A percentile compares a stretch with the other conserved stretches of the same genome.
phyloP scores from a whole-genome alignment of 2,329 filamentous ascomycete species.

The Stachybotrys elegans region DNA sequence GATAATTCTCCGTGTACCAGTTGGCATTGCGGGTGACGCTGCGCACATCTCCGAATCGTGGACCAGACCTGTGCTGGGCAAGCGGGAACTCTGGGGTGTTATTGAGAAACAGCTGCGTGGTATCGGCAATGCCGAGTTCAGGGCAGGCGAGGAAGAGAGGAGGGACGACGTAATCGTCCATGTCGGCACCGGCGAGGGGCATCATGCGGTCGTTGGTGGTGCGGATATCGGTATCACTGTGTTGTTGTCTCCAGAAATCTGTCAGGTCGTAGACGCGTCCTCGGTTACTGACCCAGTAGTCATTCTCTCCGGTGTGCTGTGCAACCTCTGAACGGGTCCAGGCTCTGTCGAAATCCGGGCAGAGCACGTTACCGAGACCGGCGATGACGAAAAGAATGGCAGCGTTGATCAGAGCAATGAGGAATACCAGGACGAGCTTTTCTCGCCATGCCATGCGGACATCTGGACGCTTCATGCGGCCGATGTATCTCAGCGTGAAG shows the following conservation, averaged over 20 bases:
- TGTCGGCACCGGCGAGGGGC: slow-evolving; percentile 68
- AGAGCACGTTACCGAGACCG: slow-evolving; percentile 76
- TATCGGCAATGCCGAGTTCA: slow-evolving; percentile 59
- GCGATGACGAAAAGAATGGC: slow-evolving; percentile 89
- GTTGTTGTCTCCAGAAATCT: slow-evolving; percentile 79
- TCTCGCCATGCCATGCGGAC: slow-evolving; percentile 97
- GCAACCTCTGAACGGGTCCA: slow-evolving; percentile 70
- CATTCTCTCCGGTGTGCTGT: slow-evolving; percentile 63
- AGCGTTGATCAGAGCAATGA: slow-evolving; percentile 80
- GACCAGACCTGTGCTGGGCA: slow-evolving; percentile 69
- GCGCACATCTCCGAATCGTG: slow-evolving; percentile 45
- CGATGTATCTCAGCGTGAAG: slow-evolving; percentile 69
- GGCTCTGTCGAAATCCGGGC: slow-evolving; percentile 86
- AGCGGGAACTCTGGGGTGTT: slow-evolving; percentile 49
- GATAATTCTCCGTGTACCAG: slow-evolving; percentile 75
- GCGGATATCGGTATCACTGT: slow-evolving; percentile 66
- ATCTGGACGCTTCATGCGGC: slow-evolving; percentile 95
- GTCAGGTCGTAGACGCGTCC: slow-evolving; percentile 89
- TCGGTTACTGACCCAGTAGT: slow-evolving; percentile 83
- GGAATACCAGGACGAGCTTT: slow-evolving; percentile 75
- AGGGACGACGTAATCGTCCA: slow-evolving; percentile 82
- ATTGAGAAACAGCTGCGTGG: slow-evolving; percentile 57
- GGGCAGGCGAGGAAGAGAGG: slow-evolving; percentile 72
- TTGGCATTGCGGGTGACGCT: slow-evolving; percentile 55
- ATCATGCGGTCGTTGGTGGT: slow-evolving; percentile 64